These are phyloP conservation scores for Metschnikowia shivogae DNA, from an alignment of 805 yeast species.

Conservation along the genomic window DNA sequence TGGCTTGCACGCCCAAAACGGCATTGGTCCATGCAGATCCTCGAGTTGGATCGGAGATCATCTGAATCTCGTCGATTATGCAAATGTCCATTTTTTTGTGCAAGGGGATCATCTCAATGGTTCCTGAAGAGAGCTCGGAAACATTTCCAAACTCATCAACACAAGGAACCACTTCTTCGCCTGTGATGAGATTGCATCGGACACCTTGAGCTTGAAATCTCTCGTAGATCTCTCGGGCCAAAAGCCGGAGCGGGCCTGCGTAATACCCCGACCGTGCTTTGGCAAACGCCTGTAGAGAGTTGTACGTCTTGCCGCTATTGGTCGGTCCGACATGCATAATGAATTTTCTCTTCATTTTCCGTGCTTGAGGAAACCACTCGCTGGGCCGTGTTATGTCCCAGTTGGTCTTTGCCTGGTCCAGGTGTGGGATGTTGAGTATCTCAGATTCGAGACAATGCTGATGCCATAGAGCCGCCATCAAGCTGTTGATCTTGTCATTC, in stretches of 20 bases:
- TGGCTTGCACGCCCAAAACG: conserved; percentile 77
- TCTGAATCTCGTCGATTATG: conserved; percentile 93
- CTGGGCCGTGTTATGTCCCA: conserved; percentile 31
- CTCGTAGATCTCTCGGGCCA: conserved; percentile 90
- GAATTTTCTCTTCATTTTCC: conserved; percentile 71
- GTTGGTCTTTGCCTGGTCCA: conserved; percentile 9
- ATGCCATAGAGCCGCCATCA: conserved; percentile 6
- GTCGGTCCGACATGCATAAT: conserved; percentile 98
- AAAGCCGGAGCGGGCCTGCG: conserved; percentile 89
- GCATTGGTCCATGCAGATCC: conserved; percentile 97
- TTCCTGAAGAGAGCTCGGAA: conserved; percentile 80
- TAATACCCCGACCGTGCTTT: conserved; percentile 72
- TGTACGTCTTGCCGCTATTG: conserved; percentile 90
- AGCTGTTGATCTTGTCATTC: not conserved
- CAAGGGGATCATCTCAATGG: conserved; percentile 88
- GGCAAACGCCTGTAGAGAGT: conserved; percentile 68
- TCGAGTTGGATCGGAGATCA: conserved; percentile 74
- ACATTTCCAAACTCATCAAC: conserved; percentile 63
- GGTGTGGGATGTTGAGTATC: not conserved
- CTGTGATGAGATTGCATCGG: conserved; percentile 82
- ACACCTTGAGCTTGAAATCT: conserved; percentile 63
- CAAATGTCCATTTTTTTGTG: conserved; percentile 72
- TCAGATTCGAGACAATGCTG: conserved; percentile 8
- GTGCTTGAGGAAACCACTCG: conserved; percentile 79
- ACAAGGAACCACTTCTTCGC: conserved; percentile 85